Conservation (phyloP, 768 basidiomycete species). For the Galerina marginata region DNA sequence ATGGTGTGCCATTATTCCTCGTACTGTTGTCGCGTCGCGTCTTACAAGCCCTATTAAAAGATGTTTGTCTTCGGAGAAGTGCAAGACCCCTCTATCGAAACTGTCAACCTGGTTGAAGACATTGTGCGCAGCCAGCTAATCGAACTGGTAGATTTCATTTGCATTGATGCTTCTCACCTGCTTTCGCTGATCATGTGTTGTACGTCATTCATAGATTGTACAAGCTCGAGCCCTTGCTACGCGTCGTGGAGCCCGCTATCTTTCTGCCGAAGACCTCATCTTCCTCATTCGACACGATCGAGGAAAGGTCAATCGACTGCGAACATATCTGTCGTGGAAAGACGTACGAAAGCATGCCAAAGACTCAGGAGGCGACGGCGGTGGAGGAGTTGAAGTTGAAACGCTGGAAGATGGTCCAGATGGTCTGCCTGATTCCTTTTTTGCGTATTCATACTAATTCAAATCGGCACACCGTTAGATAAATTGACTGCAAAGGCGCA, state of each 20-base stretch:
- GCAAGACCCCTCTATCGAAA: constrained; percentile 85
- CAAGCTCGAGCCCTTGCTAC: constrained; percentile 87
- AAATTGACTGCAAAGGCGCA: constrained; percentile 84
- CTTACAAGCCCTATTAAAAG: constrained; percentile 40
- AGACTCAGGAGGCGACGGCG: constrained; percentile 84
- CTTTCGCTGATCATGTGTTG: background rate
- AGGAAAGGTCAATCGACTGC: constrained; percentile 89
- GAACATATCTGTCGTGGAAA: constrained; percentile 96
- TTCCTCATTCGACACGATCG: constrained; percentile 95
- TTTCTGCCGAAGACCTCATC: constrained; percentile 93
- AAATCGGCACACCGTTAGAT: constrained; percentile 45
- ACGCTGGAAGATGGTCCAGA: constrained; percentile 84
- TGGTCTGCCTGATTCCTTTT: constrained; percentile 47
- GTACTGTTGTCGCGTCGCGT: background rate
- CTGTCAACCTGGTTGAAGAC: constrained; percentile 94
- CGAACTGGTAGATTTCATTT: constrained; percentile 67
- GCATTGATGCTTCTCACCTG: background rate
- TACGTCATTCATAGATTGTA: constrained; percentile 62
- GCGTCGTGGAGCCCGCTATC: constrained; percentile 82
- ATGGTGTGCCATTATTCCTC: constrained; percentile 62
- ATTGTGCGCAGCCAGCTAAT: constrained; percentile 90
- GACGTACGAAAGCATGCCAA: constrained; percentile 96
- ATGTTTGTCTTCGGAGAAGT: constrained; percentile 99
- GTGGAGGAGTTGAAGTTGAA: constrained; percentile 82
- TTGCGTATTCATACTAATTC: background rate